Evolutionary conservation across 208 protist species (phyloP), one percentile per base, ranked within the genome.

Genomic region (Zelonia costaricensis): DNA sequence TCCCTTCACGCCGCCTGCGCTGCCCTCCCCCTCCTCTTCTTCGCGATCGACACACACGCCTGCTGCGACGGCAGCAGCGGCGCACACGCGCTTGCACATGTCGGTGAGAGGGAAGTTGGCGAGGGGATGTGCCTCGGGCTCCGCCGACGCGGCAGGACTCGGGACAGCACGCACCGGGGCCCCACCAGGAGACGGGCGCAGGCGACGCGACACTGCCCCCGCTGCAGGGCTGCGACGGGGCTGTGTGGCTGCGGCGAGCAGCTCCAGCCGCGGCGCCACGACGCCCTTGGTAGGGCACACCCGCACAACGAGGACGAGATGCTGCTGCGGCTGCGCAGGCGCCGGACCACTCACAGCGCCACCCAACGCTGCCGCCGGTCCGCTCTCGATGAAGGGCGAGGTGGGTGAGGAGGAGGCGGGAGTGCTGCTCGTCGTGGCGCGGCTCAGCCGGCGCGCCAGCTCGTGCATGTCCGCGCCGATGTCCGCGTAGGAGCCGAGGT

Each of bases 401-500:
- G 31, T 20, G 13, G 30, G 7, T 5, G 18, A 38, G 16, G 36
- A 13, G 30, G 51, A 9, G 3, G 51, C 25, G 33, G 38, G 6
- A 27, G 15, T 13, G 25, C 39, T 49, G 46, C 0, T 1, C 2
- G 55, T 45, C 27, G 65, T 59, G 16, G 33, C 56, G 12, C 18
- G 20, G 15, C 22, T 13, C 28, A 88, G 25, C 2, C 63, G 52
- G 2, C 45, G 45, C 30, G 66, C 52, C 4, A 88, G 55, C 15
- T 44, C 49, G 23, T 27, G 40, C 6, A 55, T 46, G 43, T 88
- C 40, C 6, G 48, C 69, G 38, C 67, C 63, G 12, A 90, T 53
- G 60, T 86, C 77, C 9, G 59, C 59, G 23, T 60, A 43, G 23
- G 68, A 68, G n/a, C 83, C 83, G 25, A 90, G 65, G 55, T 90